phyloP scores from a whole-genome alignment of 179 eudicot genomes.

The Monotropa hypopitys region DNA sequence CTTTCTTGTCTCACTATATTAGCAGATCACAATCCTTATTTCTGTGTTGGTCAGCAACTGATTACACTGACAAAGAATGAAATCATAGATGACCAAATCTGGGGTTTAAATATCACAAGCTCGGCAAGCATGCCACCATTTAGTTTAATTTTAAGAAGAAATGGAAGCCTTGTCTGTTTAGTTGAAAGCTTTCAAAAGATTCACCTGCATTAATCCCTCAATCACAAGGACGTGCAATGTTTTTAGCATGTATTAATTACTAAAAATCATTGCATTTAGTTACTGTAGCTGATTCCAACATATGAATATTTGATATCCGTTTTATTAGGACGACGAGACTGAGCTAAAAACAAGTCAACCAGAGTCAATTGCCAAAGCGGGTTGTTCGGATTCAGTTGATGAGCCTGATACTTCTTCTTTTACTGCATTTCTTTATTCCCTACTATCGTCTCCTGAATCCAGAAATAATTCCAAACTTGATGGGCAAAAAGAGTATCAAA shows the following conservation, averaged over 20 bases:
- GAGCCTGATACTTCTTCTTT: conserved; percentile 98
- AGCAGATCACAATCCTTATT: not conserved
- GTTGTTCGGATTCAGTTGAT: conserved; percentile 27
- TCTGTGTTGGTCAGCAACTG: not conserved
- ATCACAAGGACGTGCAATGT: not conserved
- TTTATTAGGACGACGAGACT: conserved; percentile 31
- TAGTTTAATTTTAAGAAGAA: not conserved
- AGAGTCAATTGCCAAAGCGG: conserved; percentile 36
- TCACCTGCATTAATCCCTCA: not conserved
- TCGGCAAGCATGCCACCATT: not conserved
- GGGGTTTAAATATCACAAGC: conserved; percentile 1
- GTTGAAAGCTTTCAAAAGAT: not conserved
- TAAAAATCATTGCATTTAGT: not conserved
- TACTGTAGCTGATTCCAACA: not conserved
- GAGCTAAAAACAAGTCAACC: conserved; percentile 24
- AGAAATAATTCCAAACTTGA: conserved; percentile 25
- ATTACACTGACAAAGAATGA: not conserved
- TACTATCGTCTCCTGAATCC: conserved; percentile 36
- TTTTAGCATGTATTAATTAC: not conserved
- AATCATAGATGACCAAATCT: not conserved
- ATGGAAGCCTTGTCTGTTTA: not conserved
- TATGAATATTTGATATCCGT: not conserved
- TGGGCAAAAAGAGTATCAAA: conserved; percentile 21
- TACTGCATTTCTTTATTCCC: conserved; percentile 65
- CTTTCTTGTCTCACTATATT: not conserved